A percentile compares a stretch with the other conserved stretches of the same genome.
Conservation (phyloP, 176 grass and related monocot genomes). For the Hordeum marinum region DNA sequence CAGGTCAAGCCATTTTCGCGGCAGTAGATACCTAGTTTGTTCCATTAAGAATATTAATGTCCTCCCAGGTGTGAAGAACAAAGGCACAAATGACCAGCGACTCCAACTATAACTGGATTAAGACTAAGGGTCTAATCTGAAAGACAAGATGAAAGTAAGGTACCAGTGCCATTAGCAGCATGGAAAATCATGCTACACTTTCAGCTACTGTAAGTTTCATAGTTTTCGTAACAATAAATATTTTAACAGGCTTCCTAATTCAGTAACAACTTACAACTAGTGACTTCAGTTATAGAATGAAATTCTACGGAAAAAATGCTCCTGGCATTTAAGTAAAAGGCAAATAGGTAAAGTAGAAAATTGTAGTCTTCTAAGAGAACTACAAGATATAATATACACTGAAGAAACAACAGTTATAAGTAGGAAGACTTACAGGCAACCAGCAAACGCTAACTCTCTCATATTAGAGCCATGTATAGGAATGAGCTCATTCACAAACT, state of each 20-base stretch:
- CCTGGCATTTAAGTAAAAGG: background rate
- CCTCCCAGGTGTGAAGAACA: background rate
- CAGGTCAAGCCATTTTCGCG: background rate
- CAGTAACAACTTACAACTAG: slow-evolving; percentile 8
- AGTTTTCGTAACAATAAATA: background rate
- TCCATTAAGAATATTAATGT: background rate
- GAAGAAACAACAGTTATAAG: background rate
- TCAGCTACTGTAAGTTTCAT: background rate
- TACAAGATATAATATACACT: background rate
- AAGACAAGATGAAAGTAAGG: background rate
- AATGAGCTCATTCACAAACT: slow-evolving; percentile 73
- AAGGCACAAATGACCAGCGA: background rate
- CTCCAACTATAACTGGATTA: background rate
- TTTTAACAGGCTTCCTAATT: background rate
- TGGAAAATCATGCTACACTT: background rate
- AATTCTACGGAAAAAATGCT: background rate
- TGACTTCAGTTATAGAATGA: background rate
- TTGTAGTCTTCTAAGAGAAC: slow-evolving; percentile 4
- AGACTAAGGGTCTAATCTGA: background rate
- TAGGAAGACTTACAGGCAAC: slow-evolving; percentile 74
- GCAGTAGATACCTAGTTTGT: background rate
- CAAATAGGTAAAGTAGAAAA: background rate
- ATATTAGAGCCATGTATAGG: slow-evolving; percentile 63
- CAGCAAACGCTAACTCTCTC: slow-evolving; percentile 70
- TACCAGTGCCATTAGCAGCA: background rate